Evolutionary conservation across 176 grass and related monocot genomes (phyloP), one percentile per base, ranked within the genome.

Genomic region (Pontederia paniculata): DNA sequence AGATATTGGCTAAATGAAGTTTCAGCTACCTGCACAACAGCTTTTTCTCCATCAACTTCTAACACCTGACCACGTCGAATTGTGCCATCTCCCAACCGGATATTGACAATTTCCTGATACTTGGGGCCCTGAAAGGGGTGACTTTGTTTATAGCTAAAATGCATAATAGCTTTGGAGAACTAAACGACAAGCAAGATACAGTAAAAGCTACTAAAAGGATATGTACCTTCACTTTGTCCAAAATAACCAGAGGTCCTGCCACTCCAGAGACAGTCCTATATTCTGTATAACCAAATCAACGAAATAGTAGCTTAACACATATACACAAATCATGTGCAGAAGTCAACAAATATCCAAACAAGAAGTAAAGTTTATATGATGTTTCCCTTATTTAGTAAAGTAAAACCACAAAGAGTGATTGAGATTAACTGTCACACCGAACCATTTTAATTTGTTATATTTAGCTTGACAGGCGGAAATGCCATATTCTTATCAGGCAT

Each of bases 201-300:
- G 12, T 15, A 50, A 50, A 12, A 41, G 15, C 48, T 45, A 37
- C n/a, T 15, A 9, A 61, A 69, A 76, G 6, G 14, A 18, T 52
- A 68, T 50, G 17, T 53, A 95, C 89, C 89, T 95, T 95, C 70
- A 95, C 89, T 95, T 95, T 95, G 2, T 95, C 89, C 81, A 95
- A 72, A 56, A 88, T 95, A 74, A 95, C 89, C 42, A 95, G 66
- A 81, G 89, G 89, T 69, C 89, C 89, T 10, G 89, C 89, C 37
- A 88, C 89, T 70, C 89, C 89, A 82, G 89, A 95, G 50, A 95
- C 75, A n/a, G 89, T 95, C 65, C 89, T 95, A 81, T 95, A 95
- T 72, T 95, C 89, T 95, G 72, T 57, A 88, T 50, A 50, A 5
- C 11, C 5, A 50, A 50, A 31, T 5, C 1, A 50, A 50, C 14